A percentile compares a stretch with the other conserved stretches of the same genome.
Evolutionary conservation across 768 basidiomycete genomes (phyloP).

Genomic region (Phylloporus sp.): DNA sequence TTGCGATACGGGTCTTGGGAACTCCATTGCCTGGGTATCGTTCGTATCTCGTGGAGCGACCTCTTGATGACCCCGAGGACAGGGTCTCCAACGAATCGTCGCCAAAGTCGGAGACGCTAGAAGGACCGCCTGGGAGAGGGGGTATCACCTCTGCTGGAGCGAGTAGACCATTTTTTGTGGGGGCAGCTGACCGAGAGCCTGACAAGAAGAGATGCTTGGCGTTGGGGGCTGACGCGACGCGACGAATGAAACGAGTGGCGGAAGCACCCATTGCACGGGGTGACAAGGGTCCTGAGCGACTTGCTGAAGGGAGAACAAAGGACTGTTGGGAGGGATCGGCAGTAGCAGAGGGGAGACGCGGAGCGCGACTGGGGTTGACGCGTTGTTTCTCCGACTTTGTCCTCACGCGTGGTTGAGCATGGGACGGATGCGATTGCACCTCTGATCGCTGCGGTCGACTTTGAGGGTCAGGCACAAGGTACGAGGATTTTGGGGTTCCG

Average conservation of each 20-base stretch:
- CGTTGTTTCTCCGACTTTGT: slow-evolving; percentile 47
- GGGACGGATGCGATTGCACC: slow-evolving; percentile 22
- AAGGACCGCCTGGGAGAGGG: slow-evolving; percentile 45
- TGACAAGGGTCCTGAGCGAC: slow-evolving; percentile 50
- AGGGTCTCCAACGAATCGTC: slow-evolving; percentile 72
- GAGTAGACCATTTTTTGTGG: slow-evolving; percentile 73
- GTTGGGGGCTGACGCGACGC: slow-evolving; percentile 95
- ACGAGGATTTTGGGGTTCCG: slow-evolving; percentile 27
- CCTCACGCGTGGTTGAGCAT: slow-evolving; percentile 24
- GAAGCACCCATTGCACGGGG: slow-evolving; percentile 67
- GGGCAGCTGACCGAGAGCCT: slow-evolving; percentile 50
- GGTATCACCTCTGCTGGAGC: slow-evolving; percentile 63
- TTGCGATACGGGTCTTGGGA: slow-evolving; percentile 43
- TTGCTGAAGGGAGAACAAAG: slow-evolving; percentile 32
- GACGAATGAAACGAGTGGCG: slow-evolving; percentile 85
- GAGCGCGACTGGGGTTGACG: slow-evolving; percentile 43
- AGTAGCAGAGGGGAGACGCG: slow-evolving; percentile 34
- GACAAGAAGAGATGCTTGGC: slow-evolving; percentile 83
- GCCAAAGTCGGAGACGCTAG: slow-evolving; percentile 52
- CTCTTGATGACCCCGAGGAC: slow-evolving; percentile 70
- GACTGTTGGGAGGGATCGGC: slow-evolving; percentile 38
- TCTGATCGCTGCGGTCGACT: slow-evolving; percentile 11
- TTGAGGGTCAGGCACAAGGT: slow-evolving; percentile 27
- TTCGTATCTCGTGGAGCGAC: slow-evolving; percentile 41
- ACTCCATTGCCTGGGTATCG: slow-evolving; percentile 24